Base-by-base conservation (phyloP, 495 filamentous ascomycete species). In the Neurospora sublineolata region DNA sequence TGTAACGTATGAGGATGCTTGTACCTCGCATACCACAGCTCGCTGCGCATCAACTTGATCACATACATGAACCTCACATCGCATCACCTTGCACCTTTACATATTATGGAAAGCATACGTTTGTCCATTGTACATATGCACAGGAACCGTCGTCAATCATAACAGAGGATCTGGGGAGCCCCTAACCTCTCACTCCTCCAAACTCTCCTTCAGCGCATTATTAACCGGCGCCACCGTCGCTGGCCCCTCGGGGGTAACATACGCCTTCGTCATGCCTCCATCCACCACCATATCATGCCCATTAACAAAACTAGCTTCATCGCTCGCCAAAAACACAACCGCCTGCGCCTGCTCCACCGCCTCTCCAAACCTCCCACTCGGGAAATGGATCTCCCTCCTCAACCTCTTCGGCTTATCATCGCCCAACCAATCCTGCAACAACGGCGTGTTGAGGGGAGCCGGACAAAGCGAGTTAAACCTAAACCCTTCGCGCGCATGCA, bases 371-470 rank as follows among this genome's bases (percentile, higher is more conserved):
- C 95, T 87, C n/a, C 95, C 95, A 3, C 87, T 88, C 3, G 95
- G 95, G 85, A 99, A 97, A 76, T 99, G 95, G 46, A 99, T 87
- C 84, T 97, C 94, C 69, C 95, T 90, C 40, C 95, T 85, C 76
- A 86, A 80, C 30, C 95, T 89, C 87, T 97, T 98, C 40, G 86
- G 87, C 71, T 88, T 77, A 81, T 98, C 95, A 74, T 94, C 91
- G 39, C 96, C 96, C 0, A 99, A 88, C 92, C 93, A 97, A 82
- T 97, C 91, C 83, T 97, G 94, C 64, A 99, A 85, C n/a, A 99
- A 76, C 33, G 87, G 87, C 2, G 88, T 90, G 85, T 98, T 98
- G 69, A 98, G 82, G 4, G 95, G 95, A 9, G 94, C 94, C 11
- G 95, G 95, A 77, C 95, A 99, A 97, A 85, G 36, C 89, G 86